Evolutionary conservation across 2,329 filamentous ascomycete species (phyloP), one percentile per base, ranked within the genome.

Genomic region (Fusarium kyushuense): DNA sequence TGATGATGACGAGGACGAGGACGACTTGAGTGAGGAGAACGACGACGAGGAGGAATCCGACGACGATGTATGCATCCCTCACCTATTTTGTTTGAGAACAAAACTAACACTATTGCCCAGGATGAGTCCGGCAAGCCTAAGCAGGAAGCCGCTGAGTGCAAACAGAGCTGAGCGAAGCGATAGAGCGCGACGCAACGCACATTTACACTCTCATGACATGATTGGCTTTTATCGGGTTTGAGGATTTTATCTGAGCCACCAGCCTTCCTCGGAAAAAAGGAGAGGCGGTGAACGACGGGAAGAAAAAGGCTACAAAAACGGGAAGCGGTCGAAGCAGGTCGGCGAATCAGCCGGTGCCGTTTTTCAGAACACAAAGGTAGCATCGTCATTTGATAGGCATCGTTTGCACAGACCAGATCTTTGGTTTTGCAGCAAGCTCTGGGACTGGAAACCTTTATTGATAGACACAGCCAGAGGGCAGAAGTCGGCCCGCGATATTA

Each of bases 131-230:
- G 91, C 74, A 96, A 95, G 86, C 93, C 94, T 61, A 96, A 96
- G 86, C 93, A 96, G 83, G 93, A 97, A 83, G 90, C 93, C 72
- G 92, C 94, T 72, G 94, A 97, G 84, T 97, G 94, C 89, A 97
- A 97, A 87, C 93, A 96, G 84, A 96, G 92, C 84, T 97, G 88
- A 86, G 82, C 63, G 66, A 55, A 60, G 51, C 49, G 65, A 80
- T 74, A 80, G 84, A 70, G 85, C 53, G 48, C 58, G 42, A 67
- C 63, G 69, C 42, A 51, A 54, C 48, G 54, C 60, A 67, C 60
- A 58, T 58, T 63, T 53, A 58, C 52, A 62, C 57, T 72, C 60
- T 72, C 58, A 73, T 72, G 69, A 72, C 59, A 74, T 70, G 70
- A 73, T 71, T 66, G 70, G 59, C 54, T 67, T 72, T 61, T 54